phyloP scores from a whole-genome alignment of 1,284 basidiomycete species.

The Pseudozyma sp. region DNA sequence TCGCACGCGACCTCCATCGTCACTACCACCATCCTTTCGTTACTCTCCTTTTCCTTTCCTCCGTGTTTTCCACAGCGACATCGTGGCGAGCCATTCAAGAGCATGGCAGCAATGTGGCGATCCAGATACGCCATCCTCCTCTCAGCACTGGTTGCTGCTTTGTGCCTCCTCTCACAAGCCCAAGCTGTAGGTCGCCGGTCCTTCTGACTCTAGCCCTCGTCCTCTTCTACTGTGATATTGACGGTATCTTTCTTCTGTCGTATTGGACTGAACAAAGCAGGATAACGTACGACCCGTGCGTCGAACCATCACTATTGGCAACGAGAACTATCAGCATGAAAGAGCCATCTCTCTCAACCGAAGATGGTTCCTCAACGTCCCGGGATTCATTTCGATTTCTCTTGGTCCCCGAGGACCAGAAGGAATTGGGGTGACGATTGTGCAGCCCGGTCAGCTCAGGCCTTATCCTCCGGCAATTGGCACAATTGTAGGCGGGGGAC shows the following conservation, averaged over 20 bases:
- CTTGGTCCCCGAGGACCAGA: too few species aligned
- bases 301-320: not conserved
- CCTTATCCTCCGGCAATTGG: too few species aligned
- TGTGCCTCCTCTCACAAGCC: conserved; percentile 7
- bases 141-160: conserved; percentile 5
- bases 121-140: conserved; percentile 4
- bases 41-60: not conserved
- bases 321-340: not conserved
- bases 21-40: too few species aligned
- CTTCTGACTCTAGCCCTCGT: not conserved
- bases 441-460: too few species aligned
- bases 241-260: too few species aligned
- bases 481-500: too few species aligned
- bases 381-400: too few species aligned
- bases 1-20: too few species aligned
- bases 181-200: conserved; percentile 24
- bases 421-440: too few species aligned
- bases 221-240: not conserved
- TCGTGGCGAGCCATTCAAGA: not conserved
- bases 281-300: not conserved
- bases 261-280: not conserved
- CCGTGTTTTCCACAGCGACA: not conserved
- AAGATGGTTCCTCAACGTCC: conserved; percentile 6
- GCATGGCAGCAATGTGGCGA: conserved; percentile 1
- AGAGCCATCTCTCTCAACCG: not conserved